Evolutionary conservation across 805 yeast species (phyloP), one percentile per base, ranked within the genome.

Genomic region (Phaffomyces thermotolerans): DNA sequence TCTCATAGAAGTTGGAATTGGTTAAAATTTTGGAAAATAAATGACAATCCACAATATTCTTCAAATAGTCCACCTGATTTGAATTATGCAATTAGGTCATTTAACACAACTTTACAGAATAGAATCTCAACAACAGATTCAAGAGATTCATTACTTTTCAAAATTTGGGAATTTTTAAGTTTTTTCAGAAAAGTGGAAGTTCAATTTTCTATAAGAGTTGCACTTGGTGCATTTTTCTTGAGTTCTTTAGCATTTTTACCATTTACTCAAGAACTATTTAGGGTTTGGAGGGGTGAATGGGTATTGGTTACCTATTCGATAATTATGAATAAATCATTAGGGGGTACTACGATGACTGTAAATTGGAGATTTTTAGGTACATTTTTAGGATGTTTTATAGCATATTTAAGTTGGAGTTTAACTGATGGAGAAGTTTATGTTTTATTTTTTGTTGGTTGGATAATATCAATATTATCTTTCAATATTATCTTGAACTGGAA

Each of bases 271-370:
- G 66, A 68, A 6, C 48, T 58, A 1, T 87, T 85, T 53, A 71
- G 65, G 38, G 71, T 68, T 35, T 84, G 87, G 88, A 65, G 90
- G 50, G 82, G 84, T 14, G 95, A 86, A 58, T 86, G 95, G 95
- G 80, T 88, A 0, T 63, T 86, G 33, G 84, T 84, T n/a, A 80
- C 89, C 0, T 86, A 78, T 52, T 79, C 86, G 52, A 81, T 86
- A 43, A 84, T 86, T 67, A 85, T 86, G 91, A 84, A 82, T 52
- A 84, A 84, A 54, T 81, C 90, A 1, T 65, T 85, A 6, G 95
- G 95, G 9, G 95, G 95, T 0, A 87, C 95, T 0, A 75, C 85
- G 10, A 77, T 81, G 79, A 82, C 93, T 0, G 80, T 79, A 5
- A 79, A 79, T 51, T 80, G 84, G 84, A 66, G 85, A 53, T 69